Conservation (phyloP, 805 yeast species). For the Suhomyces tanzawaensis region DNA sequence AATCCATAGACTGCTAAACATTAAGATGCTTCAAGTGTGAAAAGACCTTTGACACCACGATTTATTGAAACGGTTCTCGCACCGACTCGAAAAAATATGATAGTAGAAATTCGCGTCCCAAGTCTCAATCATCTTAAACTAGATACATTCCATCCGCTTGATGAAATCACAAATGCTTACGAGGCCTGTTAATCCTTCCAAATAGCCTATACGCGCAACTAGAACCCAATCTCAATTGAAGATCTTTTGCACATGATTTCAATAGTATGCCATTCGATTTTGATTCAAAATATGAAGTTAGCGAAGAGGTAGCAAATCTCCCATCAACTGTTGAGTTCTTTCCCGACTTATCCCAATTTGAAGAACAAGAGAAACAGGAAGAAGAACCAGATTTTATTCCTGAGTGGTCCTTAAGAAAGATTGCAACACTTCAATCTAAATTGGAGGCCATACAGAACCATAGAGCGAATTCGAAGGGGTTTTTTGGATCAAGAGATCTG, state of each 20-base stretch:
- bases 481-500: neutral
- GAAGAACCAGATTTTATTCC: slow-evolving; percentile 22
- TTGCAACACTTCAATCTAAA: slow-evolving; percentile 49
- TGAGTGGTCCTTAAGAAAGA: slow-evolving; percentile 46
- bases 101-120: no score
- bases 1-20: slow-evolving; percentile 41
- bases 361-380: slow-evolving; percentile 7
- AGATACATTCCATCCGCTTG: no score
- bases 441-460: slow-evolving; percentile 36
- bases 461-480: slow-evolving; percentile 11
- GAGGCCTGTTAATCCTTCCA: no score
- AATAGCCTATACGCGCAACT: no score
- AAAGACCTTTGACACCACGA: no score
- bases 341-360: slow-evolving; percentile 23
- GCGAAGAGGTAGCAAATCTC: slow-evolving; percentile 3
- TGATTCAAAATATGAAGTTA: slow-evolving; percentile 9
- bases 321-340: slow-evolving; percentile 18
- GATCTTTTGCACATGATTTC: no score
- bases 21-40: no score
- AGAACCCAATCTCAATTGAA: no score
- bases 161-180: no score
- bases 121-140: no score
- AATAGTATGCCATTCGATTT: slow-evolving; percentile 1
- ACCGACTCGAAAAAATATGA: no score
- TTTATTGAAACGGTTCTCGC: no score